Evolutionary conservation across 106 monocot species (phyloP).

Genomic region (Dendrobium officinale): DNA sequence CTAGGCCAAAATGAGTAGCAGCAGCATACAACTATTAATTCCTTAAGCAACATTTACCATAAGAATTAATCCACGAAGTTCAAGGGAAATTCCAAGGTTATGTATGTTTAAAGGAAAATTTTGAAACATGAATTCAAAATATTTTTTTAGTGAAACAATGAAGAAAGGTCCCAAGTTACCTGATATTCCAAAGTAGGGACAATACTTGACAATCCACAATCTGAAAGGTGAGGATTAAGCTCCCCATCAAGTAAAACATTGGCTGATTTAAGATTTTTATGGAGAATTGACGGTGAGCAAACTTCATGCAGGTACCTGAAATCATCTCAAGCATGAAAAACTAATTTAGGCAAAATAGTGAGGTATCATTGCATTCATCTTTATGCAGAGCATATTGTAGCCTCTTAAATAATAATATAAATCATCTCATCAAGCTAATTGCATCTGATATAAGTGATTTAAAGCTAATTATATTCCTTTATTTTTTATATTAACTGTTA

Average conservation of each 20-base stretch:
- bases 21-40: not conserved
- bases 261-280: constrained; percentile 85
- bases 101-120: not conserved
- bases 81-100: not conserved
- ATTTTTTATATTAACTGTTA: too few relatives aligned
- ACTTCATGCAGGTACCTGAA: constrained; percentile 90
- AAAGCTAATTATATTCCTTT: too few relatives aligned
- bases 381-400: not conserved
- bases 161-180: constrained; percentile 15
- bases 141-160: not conserved
- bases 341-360: not conserved
- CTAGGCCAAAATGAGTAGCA: not conserved
- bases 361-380: not conserved
- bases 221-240: constrained; percentile 70
- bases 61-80: not conserved
- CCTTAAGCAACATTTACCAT: not conserved
- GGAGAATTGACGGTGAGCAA: constrained; percentile 65
- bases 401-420: not conserved
- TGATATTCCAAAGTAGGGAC: constrained; percentile 32
- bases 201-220: constrained; percentile 61
- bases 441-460: not conserved
- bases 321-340: constrained; percentile 1
- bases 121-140: not conserved
- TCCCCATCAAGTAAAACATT: constrained; percentile 82
- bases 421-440: not conserved